Evolutionary conservation across 176 grass and related monocot genomes (phyloP).

Genomic region (Carex scoparia): DNA sequence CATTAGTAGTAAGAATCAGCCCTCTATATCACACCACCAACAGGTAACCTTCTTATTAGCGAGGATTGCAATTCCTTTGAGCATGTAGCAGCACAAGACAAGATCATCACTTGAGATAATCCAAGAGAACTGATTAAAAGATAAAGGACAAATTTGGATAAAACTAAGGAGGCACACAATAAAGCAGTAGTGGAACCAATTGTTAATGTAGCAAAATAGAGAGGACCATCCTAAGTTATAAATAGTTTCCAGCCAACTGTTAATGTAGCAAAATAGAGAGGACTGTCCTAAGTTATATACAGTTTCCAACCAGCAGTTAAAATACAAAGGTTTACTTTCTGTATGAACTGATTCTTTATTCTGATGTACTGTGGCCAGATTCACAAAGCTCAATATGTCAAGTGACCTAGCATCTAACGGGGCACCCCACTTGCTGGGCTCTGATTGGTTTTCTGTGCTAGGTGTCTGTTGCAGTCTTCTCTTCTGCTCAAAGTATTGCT

Average conservation of each 20-base stretch:
- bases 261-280: neutral
- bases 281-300: neutral
- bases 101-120: constrained; percentile 11
- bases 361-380: constrained; percentile 50
- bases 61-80: neutral
- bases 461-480: constrained; percentile 52
- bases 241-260: neutral
- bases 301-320: neutral
- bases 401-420: constrained; percentile 53
- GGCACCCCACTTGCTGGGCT: constrained; percentile 21
- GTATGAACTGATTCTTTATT: constrained; percentile 18
- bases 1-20: neutral
- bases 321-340: constrained; percentile 37
- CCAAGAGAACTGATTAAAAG: constrained; percentile 11
- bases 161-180: constrained; percentile 2
- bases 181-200: neutral
- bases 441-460: constrained; percentile 37
- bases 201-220: neutral
- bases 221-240: neutral
- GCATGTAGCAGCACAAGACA: neutral
- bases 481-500: constrained; percentile 94
- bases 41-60: neutral
- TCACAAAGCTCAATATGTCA: constrained; percentile 63
- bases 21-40: neutral
- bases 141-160: neutral